A percentile compares a stretch with the other conserved stretches of the same genome.
Evolutionary conservation across 2,329 filamentous ascomycete genomes (phyloP).

Genomic region (Fusarium setosum): DNA sequence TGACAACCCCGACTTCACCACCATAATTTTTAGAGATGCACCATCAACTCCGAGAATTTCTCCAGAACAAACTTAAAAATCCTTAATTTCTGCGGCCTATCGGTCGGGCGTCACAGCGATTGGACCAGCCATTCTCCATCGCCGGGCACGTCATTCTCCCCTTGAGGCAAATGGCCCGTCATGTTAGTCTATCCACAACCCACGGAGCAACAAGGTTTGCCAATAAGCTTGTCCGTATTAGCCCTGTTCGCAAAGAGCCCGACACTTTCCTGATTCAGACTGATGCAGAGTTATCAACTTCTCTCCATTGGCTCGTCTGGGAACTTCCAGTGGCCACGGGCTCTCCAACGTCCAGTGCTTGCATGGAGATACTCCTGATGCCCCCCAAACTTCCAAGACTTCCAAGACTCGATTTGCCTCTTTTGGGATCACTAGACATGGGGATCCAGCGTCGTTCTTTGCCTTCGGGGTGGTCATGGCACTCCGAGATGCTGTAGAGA

Average conservation of each 20-base stretch:
- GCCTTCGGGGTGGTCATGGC: not conserved
- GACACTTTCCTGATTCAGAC: not conserved
- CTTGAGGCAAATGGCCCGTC: slow-evolving; percentile 19
- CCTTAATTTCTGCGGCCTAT: slow-evolving; percentile 16
- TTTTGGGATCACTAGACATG: not conserved
- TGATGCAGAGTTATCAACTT: slow-evolving; percentile 29
- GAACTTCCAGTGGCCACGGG: slow-evolving; percentile 8
- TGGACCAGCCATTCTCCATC: slow-evolving; percentile 17
- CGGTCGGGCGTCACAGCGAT: slow-evolving; percentile 37
- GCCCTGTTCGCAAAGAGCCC: not conserved
- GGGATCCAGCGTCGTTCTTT: not conserved
- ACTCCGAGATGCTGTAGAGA: not conserved
- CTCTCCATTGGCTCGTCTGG: slow-evolving; percentile 19
- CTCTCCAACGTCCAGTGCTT: slow-evolving; percentile 10
- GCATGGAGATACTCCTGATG: not conserved
- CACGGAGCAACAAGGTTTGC: too few species aligned
- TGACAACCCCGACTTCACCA: not conserved
- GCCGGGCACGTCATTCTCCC: slow-evolving; percentile 37
- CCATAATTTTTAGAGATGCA: not conserved
- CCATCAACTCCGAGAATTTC: not conserved
- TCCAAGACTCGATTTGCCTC: not conserved
- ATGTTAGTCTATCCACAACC: slow-evolving; percentile 15
- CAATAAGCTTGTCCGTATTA: slow-evolving; percentile 6
- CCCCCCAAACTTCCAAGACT: not conserved
- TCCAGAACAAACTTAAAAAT: not conserved